These are phyloP conservation scores for Beta vulgaris DNA, from an alignment of 148 eudicot genomes.

Conservation along the genomic window DNA sequence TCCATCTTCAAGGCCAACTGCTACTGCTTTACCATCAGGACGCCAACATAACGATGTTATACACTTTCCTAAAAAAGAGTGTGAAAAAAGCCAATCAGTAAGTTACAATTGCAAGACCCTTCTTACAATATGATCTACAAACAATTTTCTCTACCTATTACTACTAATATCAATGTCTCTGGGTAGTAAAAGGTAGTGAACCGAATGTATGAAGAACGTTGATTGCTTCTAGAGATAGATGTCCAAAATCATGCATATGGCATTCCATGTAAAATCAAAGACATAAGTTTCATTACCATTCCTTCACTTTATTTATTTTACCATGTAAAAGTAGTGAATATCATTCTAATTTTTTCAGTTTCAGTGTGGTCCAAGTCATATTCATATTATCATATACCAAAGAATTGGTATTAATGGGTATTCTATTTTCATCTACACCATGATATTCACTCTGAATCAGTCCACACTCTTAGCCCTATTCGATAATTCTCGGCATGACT, in stretches of 20 bases:
- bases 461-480: neutral
- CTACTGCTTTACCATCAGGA: conserved; percentile 96
- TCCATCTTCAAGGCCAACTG: conserved; percentile 97
- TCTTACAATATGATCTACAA: neutral
- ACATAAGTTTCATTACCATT: neutral
- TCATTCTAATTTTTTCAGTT: neutral
- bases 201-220: neutral
- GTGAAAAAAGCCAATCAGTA: neutral
- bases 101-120: neutral
- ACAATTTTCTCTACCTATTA: too few relatives aligned
- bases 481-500: neutral
- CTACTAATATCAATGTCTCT: too few relatives aligned
- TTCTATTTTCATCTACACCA: neutral
- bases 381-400: neutral
- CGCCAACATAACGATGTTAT: conserved; percentile 97
- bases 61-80: conserved; percentile 58
- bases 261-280: neutral
- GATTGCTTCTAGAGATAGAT: neutral
- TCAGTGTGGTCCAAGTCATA: neutral
- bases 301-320: neutral
- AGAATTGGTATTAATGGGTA: neutral
- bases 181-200: too few relatives aligned
- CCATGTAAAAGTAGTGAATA: neutral
- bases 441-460: neutral
- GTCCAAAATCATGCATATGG: neutral